phyloP scores from a whole-genome alignment of 2,329 filamentous ascomycete genomes.

The Pseudogymnoascus sp. region DNA sequence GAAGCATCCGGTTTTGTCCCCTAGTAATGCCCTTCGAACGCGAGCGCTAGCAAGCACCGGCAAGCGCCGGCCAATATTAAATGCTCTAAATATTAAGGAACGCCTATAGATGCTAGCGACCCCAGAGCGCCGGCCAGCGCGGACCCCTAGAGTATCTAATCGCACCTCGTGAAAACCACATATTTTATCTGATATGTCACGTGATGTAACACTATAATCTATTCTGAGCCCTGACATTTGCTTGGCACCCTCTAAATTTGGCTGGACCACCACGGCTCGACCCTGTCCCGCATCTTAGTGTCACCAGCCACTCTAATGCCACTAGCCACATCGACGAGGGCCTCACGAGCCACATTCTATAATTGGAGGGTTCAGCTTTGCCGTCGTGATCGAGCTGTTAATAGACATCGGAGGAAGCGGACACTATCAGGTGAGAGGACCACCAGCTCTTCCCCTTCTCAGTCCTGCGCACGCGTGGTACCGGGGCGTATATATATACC shows the following conservation, averaged over 20 bases:
- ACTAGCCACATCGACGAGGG: background rate
- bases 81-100: too few relatives aligned
- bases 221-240: background rate
- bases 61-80: background rate
- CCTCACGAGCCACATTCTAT: constrained; percentile 5
- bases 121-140: background rate
- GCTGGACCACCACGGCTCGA: background rate
- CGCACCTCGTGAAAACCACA: background rate
- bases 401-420: background rate
- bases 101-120: too few relatives aligned
- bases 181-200: background rate
- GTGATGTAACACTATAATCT: background rate
- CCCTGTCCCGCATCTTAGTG: constrained; percentile 4
- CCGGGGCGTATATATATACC: background rate
- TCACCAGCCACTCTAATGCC: background rate
- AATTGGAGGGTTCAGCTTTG: background rate
- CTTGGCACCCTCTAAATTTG: background rate
- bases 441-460: constrained; percentile 2
- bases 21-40: too few relatives aligned
- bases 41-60: too few relatives aligned
- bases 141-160: background rate
- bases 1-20: too few relatives aligned
- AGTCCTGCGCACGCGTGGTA: background rate
- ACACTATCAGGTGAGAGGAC: constrained; percentile 3
- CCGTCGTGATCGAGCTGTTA: constrained; percentile 1